These are phyloP conservation scores for Aspergillus nanangensis DNA, from an alignment of 495 filamentous ascomycete species.

Conservation along the genomic window DNA sequence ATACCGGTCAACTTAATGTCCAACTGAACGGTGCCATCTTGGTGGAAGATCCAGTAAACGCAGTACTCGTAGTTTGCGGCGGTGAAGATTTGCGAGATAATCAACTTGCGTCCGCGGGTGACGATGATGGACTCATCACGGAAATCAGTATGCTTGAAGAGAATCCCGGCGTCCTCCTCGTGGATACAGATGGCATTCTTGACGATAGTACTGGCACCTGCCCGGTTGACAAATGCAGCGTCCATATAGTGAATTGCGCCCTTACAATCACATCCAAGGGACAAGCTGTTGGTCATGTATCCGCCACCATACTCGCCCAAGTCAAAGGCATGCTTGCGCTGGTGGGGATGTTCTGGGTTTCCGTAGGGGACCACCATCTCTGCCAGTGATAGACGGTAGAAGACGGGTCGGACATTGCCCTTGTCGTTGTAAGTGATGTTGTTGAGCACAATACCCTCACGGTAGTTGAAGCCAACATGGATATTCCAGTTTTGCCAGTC, in stretches of 20 bases:
- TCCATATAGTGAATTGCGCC: constrained; percentile 90
- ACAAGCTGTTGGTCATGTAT: constrained; percentile 91
- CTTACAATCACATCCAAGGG: constrained; percentile 92
- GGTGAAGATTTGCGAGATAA: constrained; percentile 92
- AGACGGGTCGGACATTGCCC: constrained; percentile 71
- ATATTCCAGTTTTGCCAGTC: constrained; percentile 96
- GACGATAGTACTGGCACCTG: constrained; percentile 71
- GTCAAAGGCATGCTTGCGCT: constrained; percentile 92
- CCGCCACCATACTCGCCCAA: constrained; percentile 91
- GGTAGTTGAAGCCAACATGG: constrained; percentile 93
- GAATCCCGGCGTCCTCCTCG: constrained; percentile 89
- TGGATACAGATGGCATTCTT: constrained; percentile 97
- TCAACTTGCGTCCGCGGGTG: constrained; percentile 79
- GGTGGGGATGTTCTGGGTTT: constrained; percentile 88
- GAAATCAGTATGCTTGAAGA: constrained; percentile 97
- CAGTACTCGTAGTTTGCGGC: constrained; percentile 98
- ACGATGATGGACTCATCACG: constrained; percentile 84
- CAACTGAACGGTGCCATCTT: constrained; percentile 88
- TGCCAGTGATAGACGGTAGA: constrained; percentile 88
- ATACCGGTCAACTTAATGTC: constrained; percentile 96
- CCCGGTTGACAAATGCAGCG: constrained; percentile 78
- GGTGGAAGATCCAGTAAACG: constrained; percentile 90
- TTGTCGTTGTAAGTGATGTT: constrained; percentile 91
- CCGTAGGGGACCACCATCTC: constrained; percentile 98
- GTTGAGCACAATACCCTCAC: constrained; percentile 88